Conservation (phyloP, 495 filamentous ascomycete species). For the Neurospora sp. region DNA sequence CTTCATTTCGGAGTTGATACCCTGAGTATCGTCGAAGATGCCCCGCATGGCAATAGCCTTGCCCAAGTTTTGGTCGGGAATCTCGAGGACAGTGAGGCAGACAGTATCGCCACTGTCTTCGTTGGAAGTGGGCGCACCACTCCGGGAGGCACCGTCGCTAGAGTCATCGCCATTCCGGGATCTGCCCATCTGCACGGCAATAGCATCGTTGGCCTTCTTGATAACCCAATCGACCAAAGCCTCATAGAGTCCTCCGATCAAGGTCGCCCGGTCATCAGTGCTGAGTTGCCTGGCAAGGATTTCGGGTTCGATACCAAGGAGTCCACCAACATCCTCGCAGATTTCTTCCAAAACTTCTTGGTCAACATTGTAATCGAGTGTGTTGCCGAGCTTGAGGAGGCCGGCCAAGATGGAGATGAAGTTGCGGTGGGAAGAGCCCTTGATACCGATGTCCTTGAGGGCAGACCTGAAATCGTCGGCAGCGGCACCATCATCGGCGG, state of each 20-base stretch:
- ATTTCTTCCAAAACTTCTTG: slow-evolving; percentile 75
- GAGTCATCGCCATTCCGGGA: slow-evolving; percentile 53
- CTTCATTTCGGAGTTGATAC: slow-evolving; percentile 96
- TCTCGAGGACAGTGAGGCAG: slow-evolving; percentile 77
- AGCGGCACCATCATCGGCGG: slow-evolving; percentile 84
- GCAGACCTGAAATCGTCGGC: slow-evolving; percentile 84
- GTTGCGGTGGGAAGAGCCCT: slow-evolving; percentile 66
- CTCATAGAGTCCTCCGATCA: slow-evolving; percentile 85
- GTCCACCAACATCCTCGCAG: slow-evolving; percentile 80
- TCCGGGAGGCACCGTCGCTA: slow-evolving; percentile 43
- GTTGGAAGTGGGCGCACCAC: slow-evolving; percentile 45
- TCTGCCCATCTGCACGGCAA: slow-evolving; percentile 59
- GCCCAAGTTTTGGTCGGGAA: slow-evolving; percentile 68
- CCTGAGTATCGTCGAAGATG: slow-evolving; percentile 83
- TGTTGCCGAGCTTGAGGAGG: slow-evolving; percentile 84
- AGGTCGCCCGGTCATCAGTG: slow-evolving; percentile 68
- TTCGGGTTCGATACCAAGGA: slow-evolving; percentile 81
- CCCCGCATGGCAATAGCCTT: slow-evolving; percentile 79
- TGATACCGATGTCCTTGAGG: slow-evolving; percentile 85
- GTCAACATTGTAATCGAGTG: slow-evolving; percentile 74
- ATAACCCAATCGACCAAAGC: slow-evolving; percentile 94
- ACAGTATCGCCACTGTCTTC: slow-evolving; percentile 74
- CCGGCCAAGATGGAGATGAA: slow-evolving; percentile 78
- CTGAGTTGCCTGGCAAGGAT: slow-evolving; percentile 67
- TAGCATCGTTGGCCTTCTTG: slow-evolving; percentile 78